Conservation (phyloP, 2,329 filamentous ascomycete species). For the Dactylellina leptospora region DNA sequence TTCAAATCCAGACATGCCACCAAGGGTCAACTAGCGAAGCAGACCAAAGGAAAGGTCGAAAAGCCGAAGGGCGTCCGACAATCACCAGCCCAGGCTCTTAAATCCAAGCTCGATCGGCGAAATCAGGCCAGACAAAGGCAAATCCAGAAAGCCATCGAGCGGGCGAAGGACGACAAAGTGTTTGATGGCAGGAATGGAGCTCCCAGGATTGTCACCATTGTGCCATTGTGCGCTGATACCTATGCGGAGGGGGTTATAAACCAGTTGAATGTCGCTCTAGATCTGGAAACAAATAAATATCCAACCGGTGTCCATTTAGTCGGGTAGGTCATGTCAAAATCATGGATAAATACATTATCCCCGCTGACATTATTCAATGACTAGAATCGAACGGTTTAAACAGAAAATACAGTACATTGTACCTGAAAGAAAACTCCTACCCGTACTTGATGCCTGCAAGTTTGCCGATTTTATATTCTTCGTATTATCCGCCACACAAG, state of each 20-base stretch:
- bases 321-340: conserved; percentile 11
- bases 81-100: conserved; percentile 93
- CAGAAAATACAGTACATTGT: conserved; percentile 90
- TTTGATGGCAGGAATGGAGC: conserved; percentile 89
- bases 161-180: conserved; percentile 78
- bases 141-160: conserved; percentile 81
- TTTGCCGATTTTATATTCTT: conserved; percentile 92
- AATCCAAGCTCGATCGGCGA: conserved; percentile 94
- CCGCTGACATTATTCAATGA: not conserved
- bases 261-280: conserved; percentile 79
- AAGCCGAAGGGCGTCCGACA: conserved; percentile 75
- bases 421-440: conserved; percentile 71
- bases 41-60: conserved; percentile 71
- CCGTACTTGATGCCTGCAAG: conserved; percentile 83
- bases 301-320: conserved; percentile 69
- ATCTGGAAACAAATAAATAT: conserved; percentile 71
- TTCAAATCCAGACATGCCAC: conserved; percentile 93
- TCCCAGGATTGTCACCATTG: conserved; percentile 84
- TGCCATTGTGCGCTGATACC: conserved; percentile 78
- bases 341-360: not conserved
- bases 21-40: conserved; percentile 85
- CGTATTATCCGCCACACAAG: conserved; percentile 79
- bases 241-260: conserved; percentile 74
- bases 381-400: conserved; percentile 83
- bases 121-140: conserved; percentile 95